Evolutionary conservation across 139 green algal species (phyloP).

Genomic region (Edaphochlamys debaryana): DNA sequence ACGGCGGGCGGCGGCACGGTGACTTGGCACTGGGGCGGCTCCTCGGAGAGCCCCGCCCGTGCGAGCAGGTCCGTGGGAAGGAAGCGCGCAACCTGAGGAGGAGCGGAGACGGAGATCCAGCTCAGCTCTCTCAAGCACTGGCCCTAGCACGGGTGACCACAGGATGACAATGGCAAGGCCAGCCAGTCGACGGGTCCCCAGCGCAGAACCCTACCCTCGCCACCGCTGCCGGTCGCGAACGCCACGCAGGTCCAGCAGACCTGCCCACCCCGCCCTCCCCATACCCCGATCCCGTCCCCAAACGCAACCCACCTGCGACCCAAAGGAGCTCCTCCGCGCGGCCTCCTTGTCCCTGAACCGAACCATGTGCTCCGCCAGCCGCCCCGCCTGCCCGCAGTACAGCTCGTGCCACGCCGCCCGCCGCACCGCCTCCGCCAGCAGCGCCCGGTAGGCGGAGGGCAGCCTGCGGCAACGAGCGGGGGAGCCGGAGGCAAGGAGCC

Average conservation of each 20-base stretch:
- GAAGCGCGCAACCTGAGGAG: slow-evolving; percentile 22
- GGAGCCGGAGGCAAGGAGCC: too few relatives aligned
- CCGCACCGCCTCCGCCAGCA: slow-evolving; percentile 86
- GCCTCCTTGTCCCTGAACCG: slow-evolving; percentile 76
- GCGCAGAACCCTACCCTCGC: too few relatives aligned
- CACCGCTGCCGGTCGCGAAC: too few relatives aligned
- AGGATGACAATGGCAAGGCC: too few relatives aligned
- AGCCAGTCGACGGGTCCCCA: too few relatives aligned
- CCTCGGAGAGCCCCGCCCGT: slow-evolving; percentile 69
- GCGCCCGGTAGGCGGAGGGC: slow-evolving; percentile 80
- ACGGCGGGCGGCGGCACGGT: slow-evolving; percentile 59
- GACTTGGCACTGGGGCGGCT: slow-evolving; percentile 73
- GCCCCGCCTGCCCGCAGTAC: slow-evolving; percentile 69
- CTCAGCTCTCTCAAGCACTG: too few relatives aligned
- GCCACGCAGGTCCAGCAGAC: too few relatives aligned
- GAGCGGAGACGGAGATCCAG: too few relatives aligned
- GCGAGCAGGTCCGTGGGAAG: slow-evolving; percentile 73
- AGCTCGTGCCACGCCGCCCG: slow-evolving; percentile 65
- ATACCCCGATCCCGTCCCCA: background rate
- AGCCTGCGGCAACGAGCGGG: slow-evolving; percentile 57
- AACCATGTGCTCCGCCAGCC: slow-evolving; percentile 84
- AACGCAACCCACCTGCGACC: slow-evolving; percentile 53
- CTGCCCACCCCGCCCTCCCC: too few relatives aligned
- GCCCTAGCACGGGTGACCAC: too few relatives aligned
- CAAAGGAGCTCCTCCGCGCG: slow-evolving; percentile 68